Evolutionary conservation across 2,329 filamentous ascomycete species (phyloP).

Genomic region (Colletotrichum sublineola): DNA sequence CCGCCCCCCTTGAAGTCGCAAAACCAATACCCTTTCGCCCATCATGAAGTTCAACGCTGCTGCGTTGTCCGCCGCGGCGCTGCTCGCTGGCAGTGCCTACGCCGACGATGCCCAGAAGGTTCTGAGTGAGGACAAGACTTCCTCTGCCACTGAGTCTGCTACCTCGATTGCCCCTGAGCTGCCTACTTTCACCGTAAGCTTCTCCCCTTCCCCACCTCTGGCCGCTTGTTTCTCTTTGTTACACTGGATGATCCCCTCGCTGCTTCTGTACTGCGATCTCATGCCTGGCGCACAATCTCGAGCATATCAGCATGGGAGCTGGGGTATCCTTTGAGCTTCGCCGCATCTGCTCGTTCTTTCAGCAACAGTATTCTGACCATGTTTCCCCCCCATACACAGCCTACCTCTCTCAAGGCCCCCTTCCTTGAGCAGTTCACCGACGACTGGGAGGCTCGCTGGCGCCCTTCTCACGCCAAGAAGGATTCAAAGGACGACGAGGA

Average conservation of each 20-base stretch:
- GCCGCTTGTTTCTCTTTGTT: slow-evolving; percentile 21
- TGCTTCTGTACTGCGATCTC: slow-evolving; percentile 8
- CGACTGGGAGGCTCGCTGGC: slow-evolving; percentile 95
- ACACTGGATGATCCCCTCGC: slow-evolving; percentile 3
- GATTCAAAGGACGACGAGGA: slow-evolving; percentile 87
- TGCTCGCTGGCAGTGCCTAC: slow-evolving; percentile 78
- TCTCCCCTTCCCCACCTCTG: slow-evolving; percentile 8
- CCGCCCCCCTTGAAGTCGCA: slow-evolving; percentile 4
- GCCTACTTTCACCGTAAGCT: slow-evolving; percentile 89
- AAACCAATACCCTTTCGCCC: slow-evolving; percentile 46
- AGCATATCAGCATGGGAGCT: slow-evolving; percentile 3
- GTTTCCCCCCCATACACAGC: slow-evolving; percentile 65
- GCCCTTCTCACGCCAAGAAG: slow-evolving; percentile 97
- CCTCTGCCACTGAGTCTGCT: slow-evolving; percentile 61
- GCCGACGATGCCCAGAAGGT: slow-evolving; percentile 75
- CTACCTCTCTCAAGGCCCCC: slow-evolving; percentile 87
- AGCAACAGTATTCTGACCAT: slow-evolving; percentile 9
- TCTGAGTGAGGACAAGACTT: slow-evolving; percentile 61
- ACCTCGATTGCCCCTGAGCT: slow-evolving; percentile 73
- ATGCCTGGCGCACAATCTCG: slow-evolving; percentile 28
- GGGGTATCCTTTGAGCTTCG: slow-evolving; percentile 38
- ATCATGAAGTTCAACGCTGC: slow-evolving; percentile 89
- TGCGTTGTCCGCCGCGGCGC: slow-evolving; percentile 80
- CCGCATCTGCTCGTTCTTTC: background rate
- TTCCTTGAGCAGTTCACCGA: slow-evolving; percentile 99